Evolutionary conservation across 257 asterid genomes (phyloP), one percentile per base, ranked within the genome.

Genomic region (Lycium ferocissimum): DNA sequence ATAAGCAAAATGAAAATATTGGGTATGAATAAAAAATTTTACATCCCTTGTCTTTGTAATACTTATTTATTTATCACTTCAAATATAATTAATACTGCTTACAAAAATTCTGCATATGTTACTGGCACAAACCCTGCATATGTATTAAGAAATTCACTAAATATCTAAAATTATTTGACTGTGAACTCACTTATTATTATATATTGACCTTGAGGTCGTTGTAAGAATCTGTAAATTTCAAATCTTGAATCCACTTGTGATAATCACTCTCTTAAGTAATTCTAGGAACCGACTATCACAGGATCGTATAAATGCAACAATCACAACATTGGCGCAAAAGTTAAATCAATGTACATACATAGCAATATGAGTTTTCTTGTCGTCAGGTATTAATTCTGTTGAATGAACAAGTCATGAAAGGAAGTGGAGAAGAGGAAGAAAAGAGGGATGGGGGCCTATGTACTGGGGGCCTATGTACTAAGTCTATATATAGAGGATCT

Each of bases 341-440:
- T 69, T 37, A 69, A 69, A 1, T 38, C 7, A 37, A 69, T 69
- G 76, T 37, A 69, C 76, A 38, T 38, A 69, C 76, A 69, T 69
- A 69, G 53, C 51, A 69, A 49, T 40, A 71, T 43, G 37, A 71
- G 33, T 40, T 14, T 40, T 38, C 7, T 71, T 71, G 56, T 71
- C 15, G 56, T 71, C 15, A 71, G 17, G 40, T n/a, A n/a, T 18
- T 9, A 43, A 17, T 71, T 43, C 56, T 71, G 17, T 71, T 71
- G 79, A 43, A 17, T 71, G 79, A 71, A 71, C 79, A 38, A 71
- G 79, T 71, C 79, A 71, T 43, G 79, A 71, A 40, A 71, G 43
- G 13, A 70, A 38, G 53, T 38, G 78, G 14, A 15, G 53, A 70
- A 38, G 17, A 71, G 56, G 78, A 6, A 15, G 78, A 38, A 38